A percentile compares a stretch with the other conserved stretches of the same genome.
These are phyloP conservation scores for Aspergillus persii DNA, from an alignment of 2,329 filamentous ascomycete genomes.

Conservation along the genomic window DNA sequence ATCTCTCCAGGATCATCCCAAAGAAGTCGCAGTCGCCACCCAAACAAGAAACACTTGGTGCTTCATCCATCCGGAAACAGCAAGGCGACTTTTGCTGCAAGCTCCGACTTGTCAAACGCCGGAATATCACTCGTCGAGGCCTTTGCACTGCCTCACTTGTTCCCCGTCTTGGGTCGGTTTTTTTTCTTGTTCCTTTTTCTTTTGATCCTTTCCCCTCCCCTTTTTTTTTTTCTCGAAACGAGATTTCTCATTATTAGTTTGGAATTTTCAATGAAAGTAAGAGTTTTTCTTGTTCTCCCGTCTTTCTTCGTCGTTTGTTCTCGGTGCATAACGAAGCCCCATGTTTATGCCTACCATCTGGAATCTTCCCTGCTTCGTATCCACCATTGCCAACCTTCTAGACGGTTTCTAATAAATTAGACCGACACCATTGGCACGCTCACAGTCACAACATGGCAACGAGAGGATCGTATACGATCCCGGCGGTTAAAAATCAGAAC, in stretches of 20 bases:
- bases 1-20: too few relatives aligned
- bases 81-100: not conserved
- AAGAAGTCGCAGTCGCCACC: not conserved
- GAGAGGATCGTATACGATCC: not conserved
- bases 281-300: not conserved
- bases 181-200: conserved; percentile 8
- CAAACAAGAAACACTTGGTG: not conserved
- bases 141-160: conserved; percentile 33
- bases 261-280: not conserved
- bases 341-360: too few relatives aligned
- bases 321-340: not conserved
- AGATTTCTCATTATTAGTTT: not conserved
- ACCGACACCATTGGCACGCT: not conserved
- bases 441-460: too few relatives aligned
- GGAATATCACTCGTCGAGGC: conserved; percentile 20
- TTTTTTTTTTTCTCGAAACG: not conserved
- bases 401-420: not conserved
- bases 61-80: not conserved
- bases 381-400: not conserved
- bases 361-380: not conserved
- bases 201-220: conserved; percentile 11
- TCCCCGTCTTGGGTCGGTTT: conserved; percentile 5
- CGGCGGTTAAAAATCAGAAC: too few relatives aligned
- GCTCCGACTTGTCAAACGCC: conserved; percentile 9
- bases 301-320: not conserved